Evolutionary conservation across 176 grass and related monocot species (phyloP), one percentile per base, ranked within the genome.

Genomic region (Coix lacrymajobi): DNA sequence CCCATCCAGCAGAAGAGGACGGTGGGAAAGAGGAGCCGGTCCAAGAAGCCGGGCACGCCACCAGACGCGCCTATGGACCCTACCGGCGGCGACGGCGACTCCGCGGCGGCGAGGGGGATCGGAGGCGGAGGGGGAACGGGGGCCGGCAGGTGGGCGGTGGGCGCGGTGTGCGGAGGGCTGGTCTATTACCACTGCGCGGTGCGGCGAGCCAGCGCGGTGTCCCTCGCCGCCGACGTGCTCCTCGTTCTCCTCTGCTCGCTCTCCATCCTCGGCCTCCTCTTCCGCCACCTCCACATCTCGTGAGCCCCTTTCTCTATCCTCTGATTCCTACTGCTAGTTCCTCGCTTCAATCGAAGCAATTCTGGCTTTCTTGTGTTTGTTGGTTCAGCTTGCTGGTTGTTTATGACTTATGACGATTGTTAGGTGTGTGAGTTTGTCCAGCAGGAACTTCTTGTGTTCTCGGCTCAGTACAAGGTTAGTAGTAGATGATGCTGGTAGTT

Each of bases 201-300:
- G 70, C 83, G 87, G 81, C 87, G 82, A 26, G 88, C 96, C 38
- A 96, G 96, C 73, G 61, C 87, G 33, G 88, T 96, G 33, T 99
- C 96, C 79, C 96, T 96, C 64, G 83, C 90, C 79, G 89, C 91
- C 40, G 93, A 99, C 90, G 93, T 96, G 70, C 83, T 99, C 49
- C 88, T 94, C 85, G 91, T 99, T 79, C 93, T 99, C 67, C 93
- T 99, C 62, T 99, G 93, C 80, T 99, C 96, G 25, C 96, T 99
- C 73, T 89, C 93, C 68, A 93, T 99, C 84, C 85, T 99, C 63
- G 96, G 93, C 40, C 84, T 95, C 57, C 89, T 99, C 77, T 96
- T 99, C 84, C 91, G 93, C 48, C 93, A 99, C 91, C 89, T 99
- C 9, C 90, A 90, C 76, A 96, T 99, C 91, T 93, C 93, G 93